Evolutionary conservation across 2,329 filamentous ascomycete genomes (phyloP).

Genomic region (Curvularia eragrostidis): DNA sequence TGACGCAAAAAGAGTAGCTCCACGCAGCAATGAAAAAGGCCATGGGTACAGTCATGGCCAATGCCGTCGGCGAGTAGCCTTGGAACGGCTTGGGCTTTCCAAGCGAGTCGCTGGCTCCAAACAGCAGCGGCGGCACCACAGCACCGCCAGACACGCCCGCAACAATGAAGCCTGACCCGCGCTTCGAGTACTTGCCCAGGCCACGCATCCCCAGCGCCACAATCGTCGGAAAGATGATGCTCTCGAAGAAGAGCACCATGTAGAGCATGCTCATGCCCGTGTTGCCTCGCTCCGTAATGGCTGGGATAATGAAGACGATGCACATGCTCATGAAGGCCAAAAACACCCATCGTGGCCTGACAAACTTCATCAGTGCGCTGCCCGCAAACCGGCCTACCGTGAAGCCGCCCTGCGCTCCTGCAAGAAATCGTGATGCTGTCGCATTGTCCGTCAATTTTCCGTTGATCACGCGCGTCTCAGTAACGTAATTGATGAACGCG

Average conservation of each 20-base stretch:
- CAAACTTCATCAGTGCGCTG: constrained; percentile 68
- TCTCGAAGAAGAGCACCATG: constrained; percentile 80
- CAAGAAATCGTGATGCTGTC: constrained; percentile 71
- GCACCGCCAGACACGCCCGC: constrained; percentile 76
- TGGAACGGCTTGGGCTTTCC: constrained; percentile 44
- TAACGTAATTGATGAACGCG: constrained; percentile 55
- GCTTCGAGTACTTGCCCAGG: constrained; percentile 77
- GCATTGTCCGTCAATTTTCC: constrained; percentile 50
- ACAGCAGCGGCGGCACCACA: constrained; percentile 73
- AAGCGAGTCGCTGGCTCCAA: constrained; percentile 69
- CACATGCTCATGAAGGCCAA: constrained; percentile 66
- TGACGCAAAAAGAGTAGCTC: constrained; percentile 58
- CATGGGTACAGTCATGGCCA: constrained; percentile 72
- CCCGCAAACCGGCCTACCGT: constrained; percentile 75
- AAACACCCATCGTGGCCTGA: constrained; percentile 73
- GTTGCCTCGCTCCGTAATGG: constrained; percentile 60
- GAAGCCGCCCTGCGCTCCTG: constrained; percentile 76
- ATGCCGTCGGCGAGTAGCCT: constrained; percentile 56
- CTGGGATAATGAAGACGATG: constrained; percentile 64
- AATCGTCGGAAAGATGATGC: constrained; percentile 81
- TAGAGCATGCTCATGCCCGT: constrained; percentile 68
- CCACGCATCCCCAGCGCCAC: constrained; percentile 80
- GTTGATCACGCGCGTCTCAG: constrained; percentile 53
- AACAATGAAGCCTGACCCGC: constrained; percentile 75
- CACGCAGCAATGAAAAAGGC: constrained; percentile 57